Conservation (phyloP, 192 early-diverging fungal genomes). For the Spizellomyces punctatus region DNA sequence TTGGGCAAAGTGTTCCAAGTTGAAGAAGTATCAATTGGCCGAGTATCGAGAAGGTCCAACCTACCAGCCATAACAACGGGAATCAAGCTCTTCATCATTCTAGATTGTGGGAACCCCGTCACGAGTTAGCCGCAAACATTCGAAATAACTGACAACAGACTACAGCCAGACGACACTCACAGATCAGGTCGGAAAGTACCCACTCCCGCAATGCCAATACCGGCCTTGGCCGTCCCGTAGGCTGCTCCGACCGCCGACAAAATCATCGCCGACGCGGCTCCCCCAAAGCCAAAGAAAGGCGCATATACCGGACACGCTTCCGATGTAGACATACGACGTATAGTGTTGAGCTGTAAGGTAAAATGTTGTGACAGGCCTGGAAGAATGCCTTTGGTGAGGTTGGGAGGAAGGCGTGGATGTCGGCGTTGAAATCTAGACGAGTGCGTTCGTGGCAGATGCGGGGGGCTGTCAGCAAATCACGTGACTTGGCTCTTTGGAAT, state of each 20-base stretch:
- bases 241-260: conserved; percentile 94
- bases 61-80: conserved; percentile 86
- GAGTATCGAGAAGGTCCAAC: neutral
- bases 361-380: neutral
- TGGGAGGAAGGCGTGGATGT: too few species aligned
- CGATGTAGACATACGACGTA: conserved; percentile 8
- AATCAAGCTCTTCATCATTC: conserved; percentile 71
- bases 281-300: conserved; percentile 94
- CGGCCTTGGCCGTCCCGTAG: conserved; percentile 97
- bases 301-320: conserved; percentile 83
- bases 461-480: too few species aligned
- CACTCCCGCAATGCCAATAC: conserved; percentile 93
- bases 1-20: neutral
- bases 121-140: conserved; percentile 1
- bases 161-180: conserved; percentile 9
- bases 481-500: too few species aligned
- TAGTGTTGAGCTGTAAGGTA: neutral
- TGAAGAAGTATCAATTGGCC: neutral
- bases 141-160: neutral
- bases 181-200: conserved; percentile 92
- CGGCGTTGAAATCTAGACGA: too few species aligned
- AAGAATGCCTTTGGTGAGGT: too few species aligned
- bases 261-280: conserved; percentile 89
- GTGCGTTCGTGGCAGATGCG: too few species aligned
- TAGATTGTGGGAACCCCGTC: neutral